phyloP scores from a whole-genome alignment of 2,329 filamentous ascomycete species.

The Monosporascus sp. region DNA sequence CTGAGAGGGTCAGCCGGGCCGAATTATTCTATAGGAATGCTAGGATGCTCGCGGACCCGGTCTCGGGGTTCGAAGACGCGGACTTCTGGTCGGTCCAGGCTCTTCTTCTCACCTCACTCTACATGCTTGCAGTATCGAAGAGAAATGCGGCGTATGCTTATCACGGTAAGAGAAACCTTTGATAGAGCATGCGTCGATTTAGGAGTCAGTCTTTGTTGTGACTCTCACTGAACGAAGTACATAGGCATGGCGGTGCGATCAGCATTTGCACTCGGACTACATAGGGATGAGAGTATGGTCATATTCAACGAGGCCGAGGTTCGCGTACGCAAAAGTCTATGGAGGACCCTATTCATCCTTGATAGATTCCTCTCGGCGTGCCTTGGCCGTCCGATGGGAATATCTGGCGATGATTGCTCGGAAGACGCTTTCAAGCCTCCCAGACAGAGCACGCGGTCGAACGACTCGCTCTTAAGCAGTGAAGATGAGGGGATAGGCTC shows the following conservation, averaged over 20 bases:
- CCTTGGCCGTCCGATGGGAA: conserved; percentile 56
- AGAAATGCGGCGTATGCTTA: conserved; percentile 60
- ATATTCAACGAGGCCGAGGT: conserved; percentile 45
- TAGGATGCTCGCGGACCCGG: conserved; percentile 42
- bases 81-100: conserved; percentile 63
- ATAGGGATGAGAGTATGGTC: conserved; percentile 53
- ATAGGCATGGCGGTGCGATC: conserved; percentile 59
- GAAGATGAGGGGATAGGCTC: conserved; percentile 23
- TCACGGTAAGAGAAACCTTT: conserved; percentile 39
- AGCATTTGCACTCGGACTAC: conserved; percentile 57
- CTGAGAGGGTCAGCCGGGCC: conserved; percentile 45
- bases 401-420: conserved; percentile 58
- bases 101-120: conserved; percentile 58
- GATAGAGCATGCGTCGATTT: neutral
- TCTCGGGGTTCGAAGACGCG: conserved; percentile 52
- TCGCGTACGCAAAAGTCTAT: conserved; percentile 50
- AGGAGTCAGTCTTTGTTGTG: neutral
- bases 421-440: conserved; percentile 35
- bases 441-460: conserved; percentile 3
- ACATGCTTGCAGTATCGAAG: conserved; percentile 57
- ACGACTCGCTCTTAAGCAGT: conserved; percentile 6
- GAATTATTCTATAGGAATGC: conserved; percentile 60
- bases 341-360: conserved; percentile 60
- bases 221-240: conserved; percentile 7
- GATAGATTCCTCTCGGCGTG: conserved; percentile 60